Evolutionary conservation across 768 basidiomycete species (phyloP), one percentile per base, ranked within the genome.

Genomic region (Lentinula detonsa): DNA sequence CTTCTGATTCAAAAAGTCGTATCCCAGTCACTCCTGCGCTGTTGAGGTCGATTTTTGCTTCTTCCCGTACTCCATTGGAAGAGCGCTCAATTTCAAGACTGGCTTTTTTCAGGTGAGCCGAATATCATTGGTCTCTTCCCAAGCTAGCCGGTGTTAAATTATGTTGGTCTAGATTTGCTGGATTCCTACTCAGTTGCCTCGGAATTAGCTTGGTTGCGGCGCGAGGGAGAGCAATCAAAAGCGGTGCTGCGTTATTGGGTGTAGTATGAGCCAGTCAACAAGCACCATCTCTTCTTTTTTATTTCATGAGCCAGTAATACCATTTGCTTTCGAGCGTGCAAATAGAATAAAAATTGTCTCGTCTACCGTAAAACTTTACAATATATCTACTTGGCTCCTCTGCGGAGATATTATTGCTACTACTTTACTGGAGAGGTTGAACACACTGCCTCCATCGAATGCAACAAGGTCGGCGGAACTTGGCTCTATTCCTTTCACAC

Each of bases 11-110:
- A 16, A 75, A 81, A 18, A 84, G 83, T 61, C 82, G 88, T 28
- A 88, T 93, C 55, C 91, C 91, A 59, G 89, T 93, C 18, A 93
- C 91, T 0, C 91, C 91, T 9, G 87, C 88, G 9, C 86, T 90
- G 1, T 71, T 94, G 61, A 81, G 91, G 43, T 87, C 89, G 55
- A 94, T 94, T 65, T 94, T 94, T 71, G 85, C 92, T 31, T 93
- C 91, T 11, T 93, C 91, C 21, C 83, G 91, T 13, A 87, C 89
- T 0, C 84, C 88, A 2, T 76, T 87, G 59, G 91, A 94, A 69
- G 91, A 94, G 70, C 83, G 92, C 33, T 86, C 89, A 0, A 85
- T 94, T 57, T 94, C 91, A 42, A 83, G 91, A 13, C 80, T 91
- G 56, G 91, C 92, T 34, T 94, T 94, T 77, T 93, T 93, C 72